Base-by-base conservation (phyloP, 192 early-diverging fungal genomes). In the Rhizophagus prolifer region DNA sequence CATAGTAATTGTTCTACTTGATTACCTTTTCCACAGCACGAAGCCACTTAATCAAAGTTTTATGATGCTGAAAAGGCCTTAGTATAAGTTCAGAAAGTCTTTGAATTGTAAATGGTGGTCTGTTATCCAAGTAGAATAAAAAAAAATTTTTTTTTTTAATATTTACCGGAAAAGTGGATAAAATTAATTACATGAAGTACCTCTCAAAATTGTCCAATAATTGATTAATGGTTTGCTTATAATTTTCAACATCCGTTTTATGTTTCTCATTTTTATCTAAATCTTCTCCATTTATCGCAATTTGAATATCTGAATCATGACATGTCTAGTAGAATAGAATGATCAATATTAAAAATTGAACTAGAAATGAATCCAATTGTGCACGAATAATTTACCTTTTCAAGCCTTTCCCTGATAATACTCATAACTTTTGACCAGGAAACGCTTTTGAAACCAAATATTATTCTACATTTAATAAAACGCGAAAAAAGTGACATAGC, bases 31-130 rank as follows among this genome's bases (percentile, higher is more conserved):
- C 62, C 3, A 64, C 25, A 31, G 62, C 62, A 3, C 62, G 62
- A 64, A 64, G 62, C 62, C 62, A 64, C 5, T 64, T 64, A 16
- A 64, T 26, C 30, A 64, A 64, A 31, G 62, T 64, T 64, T 64
- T 64, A 64, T 64, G 62, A 64, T 64, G 62, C 7, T 64, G 62
- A 64, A 31, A 64, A 64, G 62, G 62, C 16, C 10, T 64, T 19
- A 64, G 3, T 64, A 64, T 30, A 19, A 64, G 25, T 30, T 64
- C 62, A 28, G 62, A 26, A 10, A 30, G 25, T 64, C 62, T 64
- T 64, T 64, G 62, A 64, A 64, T 64, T 7, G 62, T 64, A 19
- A 64, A 64, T 64, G 62, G 62, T 26, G 62, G 62, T 28, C 62
- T 64, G 12, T 30, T 30, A 64, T 25, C 13, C 25, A 28, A 31